Conservation (phyloP, 1,284 basidiomycete species). For the Ustilago hordei region DNA sequence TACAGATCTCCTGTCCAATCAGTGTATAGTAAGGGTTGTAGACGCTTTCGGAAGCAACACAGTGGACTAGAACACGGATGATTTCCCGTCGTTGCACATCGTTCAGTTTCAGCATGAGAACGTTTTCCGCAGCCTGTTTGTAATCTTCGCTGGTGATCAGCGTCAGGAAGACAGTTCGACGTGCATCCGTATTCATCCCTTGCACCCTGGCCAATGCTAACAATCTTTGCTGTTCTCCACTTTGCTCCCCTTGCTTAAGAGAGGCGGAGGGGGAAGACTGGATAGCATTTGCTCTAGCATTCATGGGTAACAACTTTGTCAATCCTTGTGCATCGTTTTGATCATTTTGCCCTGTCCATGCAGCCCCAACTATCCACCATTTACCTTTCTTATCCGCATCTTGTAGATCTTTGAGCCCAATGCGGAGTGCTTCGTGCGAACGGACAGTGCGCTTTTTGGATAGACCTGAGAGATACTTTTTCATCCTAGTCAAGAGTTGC, state of each 20-base stretch:
- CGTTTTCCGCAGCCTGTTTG: slow-evolving; percentile 87
- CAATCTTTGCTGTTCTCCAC: slow-evolving; percentile 74
- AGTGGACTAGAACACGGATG: slow-evolving; percentile 89
- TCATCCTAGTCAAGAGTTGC: slow-evolving; percentile 51
- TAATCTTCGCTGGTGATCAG: slow-evolving; percentile 88
- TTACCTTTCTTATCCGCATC: slow-evolving; percentile 88
- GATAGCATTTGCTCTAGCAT: slow-evolving; percentile 21
- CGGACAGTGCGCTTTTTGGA: slow-evolving; percentile 57
- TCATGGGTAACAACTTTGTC: slow-evolving; percentile 49
- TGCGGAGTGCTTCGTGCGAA: slow-evolving; percentile 55
- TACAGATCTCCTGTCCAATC: slow-evolving; percentile 73
- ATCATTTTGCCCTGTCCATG: slow-evolving; percentile 92
- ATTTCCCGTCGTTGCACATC: slow-evolving; percentile 95
- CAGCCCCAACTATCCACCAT: slow-evolving; percentile 99
- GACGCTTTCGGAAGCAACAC: slow-evolving; percentile 75
- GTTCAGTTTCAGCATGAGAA: slow-evolving; percentile 83
- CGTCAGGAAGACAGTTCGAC: slow-evolving; percentile 89
- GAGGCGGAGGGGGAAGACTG: slow-evolving; percentile 17
- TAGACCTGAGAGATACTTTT: slow-evolving; percentile 60
- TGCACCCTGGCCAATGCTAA: slow-evolving; percentile 86
- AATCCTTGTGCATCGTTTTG: slow-evolving; percentile 73
- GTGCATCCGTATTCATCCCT: slow-evolving; percentile 98
- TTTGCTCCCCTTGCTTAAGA: slow-evolving; percentile 66
- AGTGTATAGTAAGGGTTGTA: slow-evolving; percentile 98
- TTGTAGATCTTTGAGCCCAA: slow-evolving; percentile 80